Conservation (phyloP, 768 basidiomycete genomes). For the Aureoboletus auriporus region DNA sequence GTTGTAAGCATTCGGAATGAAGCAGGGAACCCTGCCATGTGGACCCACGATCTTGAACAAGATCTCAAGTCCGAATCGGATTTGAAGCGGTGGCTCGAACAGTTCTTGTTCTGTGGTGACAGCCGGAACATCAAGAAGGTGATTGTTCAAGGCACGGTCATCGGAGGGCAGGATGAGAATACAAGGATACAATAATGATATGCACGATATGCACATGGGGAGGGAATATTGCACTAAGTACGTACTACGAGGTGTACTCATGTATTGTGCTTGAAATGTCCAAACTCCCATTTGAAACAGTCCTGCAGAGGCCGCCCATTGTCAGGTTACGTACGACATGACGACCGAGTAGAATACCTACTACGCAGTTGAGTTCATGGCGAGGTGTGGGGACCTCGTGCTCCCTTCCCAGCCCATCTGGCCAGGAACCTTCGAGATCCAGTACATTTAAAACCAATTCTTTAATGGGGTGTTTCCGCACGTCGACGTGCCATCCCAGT, state of each 20-base stretch:
- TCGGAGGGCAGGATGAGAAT: constrained; percentile 62
- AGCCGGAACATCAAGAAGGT: constrained; percentile 79
- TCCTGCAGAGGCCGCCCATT: constrained; percentile 42
- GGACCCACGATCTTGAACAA: constrained; percentile 39
- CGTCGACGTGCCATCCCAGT: constrained; percentile 56
- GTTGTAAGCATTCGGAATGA: constrained; percentile 56
- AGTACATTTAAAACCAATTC: constrained; percentile 52
- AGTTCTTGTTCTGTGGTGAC: constrained; percentile 85
- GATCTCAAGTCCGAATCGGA: constrained; percentile 30
- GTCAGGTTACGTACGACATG: neutral
- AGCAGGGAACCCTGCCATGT: constrained; percentile 54
- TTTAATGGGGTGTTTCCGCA: constrained; percentile 53
- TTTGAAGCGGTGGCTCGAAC: constrained; percentile 64
- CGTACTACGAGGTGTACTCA: constrained; percentile 1
- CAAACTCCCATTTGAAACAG: constrained; percentile 77
- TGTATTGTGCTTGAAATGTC: constrained; percentile 34
- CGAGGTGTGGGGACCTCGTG: constrained; percentile 54
- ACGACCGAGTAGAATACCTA: constrained; percentile 25
- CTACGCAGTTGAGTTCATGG: constrained; percentile 64
- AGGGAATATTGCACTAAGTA: neutral
- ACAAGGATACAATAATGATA: neutral
- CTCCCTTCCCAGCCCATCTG: constrained; percentile 32
- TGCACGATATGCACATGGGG: neutral
- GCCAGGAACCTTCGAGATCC: constrained; percentile 42
- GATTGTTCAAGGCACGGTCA: constrained; percentile 74